Evolutionary conservation across 2,329 filamentous ascomycete genomes (phyloP).

Genomic region (Cytospora leucostoma): DNA sequence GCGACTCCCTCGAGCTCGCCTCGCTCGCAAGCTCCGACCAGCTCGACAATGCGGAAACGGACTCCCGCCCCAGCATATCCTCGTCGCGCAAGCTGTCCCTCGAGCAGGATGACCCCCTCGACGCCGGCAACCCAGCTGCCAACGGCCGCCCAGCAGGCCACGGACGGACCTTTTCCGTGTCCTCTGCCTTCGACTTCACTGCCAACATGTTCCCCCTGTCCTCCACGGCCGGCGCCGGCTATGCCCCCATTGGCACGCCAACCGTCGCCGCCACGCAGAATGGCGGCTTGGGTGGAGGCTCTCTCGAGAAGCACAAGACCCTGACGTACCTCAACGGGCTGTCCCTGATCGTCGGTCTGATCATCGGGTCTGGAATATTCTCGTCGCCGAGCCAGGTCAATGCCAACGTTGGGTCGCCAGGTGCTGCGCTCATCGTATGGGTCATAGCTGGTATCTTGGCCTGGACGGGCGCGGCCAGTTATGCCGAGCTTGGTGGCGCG

Average conservation of each 20-base stretch:
- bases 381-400: conserved; percentile 93
- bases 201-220: conserved; percentile 89
- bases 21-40: conserved; percentile 86
- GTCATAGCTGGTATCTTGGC: conserved; percentile 85
- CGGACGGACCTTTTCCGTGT: conserved; percentile 80
- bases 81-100: conserved; percentile 92
- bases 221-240: conserved; percentile 71
- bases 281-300: conserved; percentile 68
- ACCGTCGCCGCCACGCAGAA: conserved; percentile 57
- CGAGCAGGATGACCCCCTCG: conserved; percentile 80
- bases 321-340: conserved; percentile 93
- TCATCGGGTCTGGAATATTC: conserved; percentile 96
- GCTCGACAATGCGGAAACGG: conserved; percentile 61
- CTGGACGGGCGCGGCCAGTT: conserved; percentile 94
- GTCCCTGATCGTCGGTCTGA: conserved; percentile 85
- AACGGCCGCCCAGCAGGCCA: conserved; percentile 43
- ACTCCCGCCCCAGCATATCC: conserved; percentile 81
- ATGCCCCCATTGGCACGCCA: conserved; percentile 82
- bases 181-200: conserved; percentile 94
- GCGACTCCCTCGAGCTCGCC: conserved; percentile 95
- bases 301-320: conserved; percentile 92
- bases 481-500: conserved; percentile 91
- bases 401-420: conserved; percentile 85
- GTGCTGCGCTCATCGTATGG: conserved; percentile 90
- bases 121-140: conserved; percentile 57